These are phyloP conservation scores for Cladosporium sp. DNA, from an alignment of 2,329 filamentous ascomycete species.

Conservation along the genomic window DNA sequence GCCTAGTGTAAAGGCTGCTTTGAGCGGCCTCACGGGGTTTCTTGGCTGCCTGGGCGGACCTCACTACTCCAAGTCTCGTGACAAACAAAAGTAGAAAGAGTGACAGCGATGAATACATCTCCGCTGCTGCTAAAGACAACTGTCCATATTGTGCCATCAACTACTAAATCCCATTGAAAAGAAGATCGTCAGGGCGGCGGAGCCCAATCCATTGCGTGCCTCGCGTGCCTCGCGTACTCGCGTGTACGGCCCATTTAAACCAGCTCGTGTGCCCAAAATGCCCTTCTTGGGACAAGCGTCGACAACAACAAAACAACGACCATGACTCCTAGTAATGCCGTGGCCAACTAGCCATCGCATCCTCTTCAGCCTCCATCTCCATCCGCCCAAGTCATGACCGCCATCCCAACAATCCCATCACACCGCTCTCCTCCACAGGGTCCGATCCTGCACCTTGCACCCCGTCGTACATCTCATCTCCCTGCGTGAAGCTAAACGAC, in stretches of 20 bases:
- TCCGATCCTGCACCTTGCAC: constrained; percentile 1
- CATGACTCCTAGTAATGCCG: constrained; percentile 4
- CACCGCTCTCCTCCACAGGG: constrained; percentile 7
- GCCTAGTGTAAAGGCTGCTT: constrained; percentile 5
- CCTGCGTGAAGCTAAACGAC: not conserved
- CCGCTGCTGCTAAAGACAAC: not conserved
- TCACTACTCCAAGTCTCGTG: not conserved
- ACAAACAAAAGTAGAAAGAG: constrained; percentile 1
- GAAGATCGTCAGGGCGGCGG: not conserved
- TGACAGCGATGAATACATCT: constrained; percentile 1
- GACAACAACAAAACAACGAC: not conserved
- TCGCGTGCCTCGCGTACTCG: not conserved
- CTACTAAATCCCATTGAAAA: not conserved
- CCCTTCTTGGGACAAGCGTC: not conserved
- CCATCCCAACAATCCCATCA: constrained; percentile 14
- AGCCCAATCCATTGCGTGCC: not conserved
- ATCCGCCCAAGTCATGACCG: not conserved
- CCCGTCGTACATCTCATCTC: not conserved
- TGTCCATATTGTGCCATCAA: not conserved
- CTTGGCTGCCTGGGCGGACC: not conserved
- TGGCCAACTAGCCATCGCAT: not conserved
- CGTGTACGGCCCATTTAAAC: not conserved
- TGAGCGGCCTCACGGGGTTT: not conserved
- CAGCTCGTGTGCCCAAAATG: not conserved
- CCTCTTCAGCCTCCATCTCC: not conserved